Base-by-base conservation (phyloP, 1,139 yeast genomes). In the Geotrichum siamense region DNA sequence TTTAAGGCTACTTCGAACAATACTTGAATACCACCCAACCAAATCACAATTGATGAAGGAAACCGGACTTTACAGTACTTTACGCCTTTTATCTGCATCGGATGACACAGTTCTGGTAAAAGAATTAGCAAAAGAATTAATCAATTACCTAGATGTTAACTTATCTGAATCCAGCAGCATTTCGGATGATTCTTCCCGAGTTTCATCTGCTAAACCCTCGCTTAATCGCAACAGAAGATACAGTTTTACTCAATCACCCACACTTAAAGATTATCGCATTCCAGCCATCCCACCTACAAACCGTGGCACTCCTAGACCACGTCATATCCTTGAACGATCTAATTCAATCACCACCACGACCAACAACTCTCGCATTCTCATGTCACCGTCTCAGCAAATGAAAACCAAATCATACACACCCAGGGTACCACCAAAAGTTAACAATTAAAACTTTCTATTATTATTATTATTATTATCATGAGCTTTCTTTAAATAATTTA, bases 1-100 rank as follows among this genome's bases (percentile, higher is more conserved):
- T 17, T 39, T 56, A 20, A 48, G 55, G 25, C 41, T 54, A 13
- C 30, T 56, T 21, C 43, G 46, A 38, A 48, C 36, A 4, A 43
- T 48, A 12, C 43, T 39, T 15, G 47, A 44, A 4, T 36, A 36
- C 25, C 37, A 35, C 17, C 47, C 43, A 3, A 13, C 37, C 3
- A 44, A 44, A 20, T 13, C 21, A 13, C 9, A n/a, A 12, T 29
- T 44, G 21, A 36, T 44, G 9, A 40, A 29, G 27, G 20, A 36
- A 16, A 32, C 41, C 3, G 47, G 44, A 13, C 38, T 44, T 2
- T 39, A 31, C 17, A 23, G 17, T 3, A 32, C 12, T 3, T 27
- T 44, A 8, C 27, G 31, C 3, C n/a, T 12, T 2, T 25, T 39
- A 13, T 39, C 38, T 17, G 35, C 36, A 23, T 35, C 40, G 9